phyloP scores from a whole-genome alignment of 169 alveolate genomes.

The Eimeria sp. region DNA sequence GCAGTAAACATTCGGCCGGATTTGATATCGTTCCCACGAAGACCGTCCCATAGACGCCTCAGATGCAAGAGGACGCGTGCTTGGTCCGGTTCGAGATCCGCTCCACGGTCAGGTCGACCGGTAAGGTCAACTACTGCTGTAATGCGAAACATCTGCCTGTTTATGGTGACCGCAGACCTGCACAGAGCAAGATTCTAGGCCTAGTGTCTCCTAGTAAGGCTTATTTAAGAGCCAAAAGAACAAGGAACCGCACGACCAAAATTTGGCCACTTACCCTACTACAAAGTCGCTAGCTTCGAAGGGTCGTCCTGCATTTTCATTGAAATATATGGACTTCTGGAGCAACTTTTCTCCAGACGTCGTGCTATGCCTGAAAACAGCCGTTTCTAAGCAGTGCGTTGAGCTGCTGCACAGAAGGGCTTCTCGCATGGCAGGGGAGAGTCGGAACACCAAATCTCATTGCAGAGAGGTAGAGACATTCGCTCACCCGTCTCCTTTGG shows the following conservation, averaged over 20 bases:
- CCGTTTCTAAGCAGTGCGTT: background rate
- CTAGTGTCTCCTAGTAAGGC: too few relatives aligned
- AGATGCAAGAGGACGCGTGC: constrained; percentile 65
- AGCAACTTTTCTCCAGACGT: constrained; percentile 21
- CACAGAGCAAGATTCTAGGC: background rate
- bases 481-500: background rate
- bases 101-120: background rate
- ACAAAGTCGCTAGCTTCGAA: constrained; percentile 34
- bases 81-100: constrained; percentile 20
- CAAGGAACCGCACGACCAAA: too few relatives aligned
- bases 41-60: constrained; percentile 58
- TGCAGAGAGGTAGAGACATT: background rate
- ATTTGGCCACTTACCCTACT: background rate
- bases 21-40: constrained; percentile 58
- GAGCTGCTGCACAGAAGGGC: background rate
- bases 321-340: constrained; percentile 40
- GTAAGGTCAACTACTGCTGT: background rate
- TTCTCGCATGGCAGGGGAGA: background rate
- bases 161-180: constrained; percentile 43
- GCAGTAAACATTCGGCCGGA: constrained; percentile 22
- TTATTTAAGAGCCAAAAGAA: background rate
- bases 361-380: background rate
- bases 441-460: too few relatives aligned
- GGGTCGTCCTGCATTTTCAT: constrained; percentile 40
- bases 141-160: background rate